Conservation (phyloP, 768 basidiomycete genomes). For the Tephrocybe sp. region DNA sequence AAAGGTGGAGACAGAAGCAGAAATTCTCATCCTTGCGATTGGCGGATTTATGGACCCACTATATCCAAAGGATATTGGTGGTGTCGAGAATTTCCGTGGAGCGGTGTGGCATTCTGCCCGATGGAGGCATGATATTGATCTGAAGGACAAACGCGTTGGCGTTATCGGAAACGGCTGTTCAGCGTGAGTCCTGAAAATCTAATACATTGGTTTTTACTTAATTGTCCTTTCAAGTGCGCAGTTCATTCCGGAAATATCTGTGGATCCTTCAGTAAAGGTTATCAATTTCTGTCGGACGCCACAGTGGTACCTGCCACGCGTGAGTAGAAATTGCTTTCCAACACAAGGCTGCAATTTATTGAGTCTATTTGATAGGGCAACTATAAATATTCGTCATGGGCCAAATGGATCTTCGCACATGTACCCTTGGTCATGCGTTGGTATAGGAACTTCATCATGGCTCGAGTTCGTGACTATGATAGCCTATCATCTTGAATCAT, state of each 20-base stretch:
- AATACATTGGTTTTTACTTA: background rate
- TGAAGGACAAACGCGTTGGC: slow-evolving; percentile 52
- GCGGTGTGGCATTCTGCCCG: slow-evolving; percentile 51
- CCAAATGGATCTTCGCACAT: slow-evolving; percentile 53
- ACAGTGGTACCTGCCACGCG: slow-evolving; percentile 54
- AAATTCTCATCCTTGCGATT: slow-evolving; percentile 48
- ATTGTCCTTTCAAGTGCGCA: slow-evolving; percentile 44
- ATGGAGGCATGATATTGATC: slow-evolving; percentile 52
- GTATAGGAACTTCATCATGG: slow-evolving; percentile 49
- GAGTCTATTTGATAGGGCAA: slow-evolving; percentile 28
- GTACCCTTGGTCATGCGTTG: slow-evolving; percentile 47
- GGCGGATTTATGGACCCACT: slow-evolving; percentile 47
- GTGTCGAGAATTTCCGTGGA: slow-evolving; percentile 46
- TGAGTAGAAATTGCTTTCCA: slow-evolving; percentile 25
- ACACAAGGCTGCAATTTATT: background rate
- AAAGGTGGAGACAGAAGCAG: slow-evolving; percentile 32
- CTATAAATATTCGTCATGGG: slow-evolving; percentile 38
- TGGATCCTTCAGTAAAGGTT: slow-evolving; percentile 46
- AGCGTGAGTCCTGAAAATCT: slow-evolving; percentile 36
- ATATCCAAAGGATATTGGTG: slow-evolving; percentile 42
- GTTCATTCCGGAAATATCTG: slow-evolving; percentile 51
- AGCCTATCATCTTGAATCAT: background rate
- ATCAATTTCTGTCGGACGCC: slow-evolving; percentile 61
- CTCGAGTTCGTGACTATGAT: slow-evolving; percentile 32
- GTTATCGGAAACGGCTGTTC: slow-evolving; percentile 66